These are phyloP conservation scores for Ogataea angusta DNA, from an alignment of 805 yeast genomes.

Conservation along the genomic window DNA sequence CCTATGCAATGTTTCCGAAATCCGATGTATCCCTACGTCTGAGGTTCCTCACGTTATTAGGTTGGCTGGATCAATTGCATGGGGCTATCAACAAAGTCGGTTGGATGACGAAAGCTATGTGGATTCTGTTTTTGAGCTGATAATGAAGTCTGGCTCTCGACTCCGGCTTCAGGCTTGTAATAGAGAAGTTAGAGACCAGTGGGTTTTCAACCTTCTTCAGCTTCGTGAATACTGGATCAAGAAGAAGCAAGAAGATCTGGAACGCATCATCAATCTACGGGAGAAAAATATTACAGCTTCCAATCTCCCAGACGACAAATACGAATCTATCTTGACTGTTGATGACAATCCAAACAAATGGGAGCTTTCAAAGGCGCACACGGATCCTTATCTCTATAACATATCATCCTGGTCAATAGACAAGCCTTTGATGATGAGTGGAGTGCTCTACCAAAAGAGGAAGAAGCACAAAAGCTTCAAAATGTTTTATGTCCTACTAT, in stretches of 20 bases:
- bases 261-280: constrained; percentile 36
- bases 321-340: constrained; percentile 52
- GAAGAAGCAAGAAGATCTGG: constrained; percentile 40
- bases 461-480: constrained; percentile 66
- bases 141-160: constrained; percentile 41
- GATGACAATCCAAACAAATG: constrained; percentile 39
- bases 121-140: constrained; percentile 54
- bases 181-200: constrained; percentile 48
- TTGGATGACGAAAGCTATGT: constrained; percentile 25
- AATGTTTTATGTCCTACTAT: constrained; percentile 57
- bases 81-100: constrained; percentile 24
- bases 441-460: constrained; percentile 65
- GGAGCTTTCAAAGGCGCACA: constrained; percentile 49
- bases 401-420: constrained; percentile 58
- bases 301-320: constrained; percentile 46
- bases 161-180: constrained; percentile 57
- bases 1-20: constrained; percentile 43
- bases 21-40: constrained; percentile 33
- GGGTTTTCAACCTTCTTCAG: constrained; percentile 55
- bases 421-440: constrained; percentile 59
- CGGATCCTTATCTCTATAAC: constrained; percentile 53
- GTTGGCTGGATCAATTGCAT: constrained; percentile 30
- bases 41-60: constrained; percentile 28
- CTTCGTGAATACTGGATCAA: constrained; percentile 58
- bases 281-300: constrained; percentile 44